Conservation (phyloP, 306 rosid species). For the Medicago arabica region DNA sequence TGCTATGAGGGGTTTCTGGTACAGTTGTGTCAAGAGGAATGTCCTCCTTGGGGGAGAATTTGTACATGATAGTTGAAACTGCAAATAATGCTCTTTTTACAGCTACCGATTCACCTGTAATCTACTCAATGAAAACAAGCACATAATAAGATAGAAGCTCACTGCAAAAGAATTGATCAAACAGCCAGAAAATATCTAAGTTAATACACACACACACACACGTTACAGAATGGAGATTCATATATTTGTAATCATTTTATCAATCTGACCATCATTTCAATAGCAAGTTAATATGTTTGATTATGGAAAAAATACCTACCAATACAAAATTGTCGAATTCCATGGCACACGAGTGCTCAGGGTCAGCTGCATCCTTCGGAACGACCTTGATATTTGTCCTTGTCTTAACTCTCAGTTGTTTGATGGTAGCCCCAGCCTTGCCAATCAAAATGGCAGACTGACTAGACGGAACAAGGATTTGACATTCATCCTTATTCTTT, state of each 20-base stretch:
- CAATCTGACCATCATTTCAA: constrained; percentile 9
- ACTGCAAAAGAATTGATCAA: constrained; percentile 29
- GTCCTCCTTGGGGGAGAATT: constrained; percentile 82
- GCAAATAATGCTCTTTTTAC: constrained; percentile 84
- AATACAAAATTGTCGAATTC: constrained; percentile 82
- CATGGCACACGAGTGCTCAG: constrained; percentile 94
- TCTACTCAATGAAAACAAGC: constrained; percentile 57
- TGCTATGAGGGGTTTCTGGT: constrained; percentile 69
- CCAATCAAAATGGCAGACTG: constrained; percentile 96
- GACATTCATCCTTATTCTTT: constrained; percentile 85
- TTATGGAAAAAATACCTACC: constrained; percentile 56
- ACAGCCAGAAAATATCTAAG: neutral
- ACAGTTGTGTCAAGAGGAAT: constrained; percentile 82
- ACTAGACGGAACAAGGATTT: constrained; percentile 90
- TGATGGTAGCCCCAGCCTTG: constrained; percentile 88
- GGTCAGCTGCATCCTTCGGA: constrained; percentile 80
- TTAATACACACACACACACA: neutral
- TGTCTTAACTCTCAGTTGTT: constrained; percentile 82
- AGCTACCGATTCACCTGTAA: constrained; percentile 80
- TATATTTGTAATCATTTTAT: neutral
- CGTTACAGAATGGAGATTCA: no score
- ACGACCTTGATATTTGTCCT: constrained; percentile 76
- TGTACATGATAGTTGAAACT: constrained; percentile 94
- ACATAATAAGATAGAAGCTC: constrained; percentile 13
- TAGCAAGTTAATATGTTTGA: neutral